phyloP scores from a whole-genome alignment of 208 protist genomes.

The Angomonas ambiguus region DNA sequence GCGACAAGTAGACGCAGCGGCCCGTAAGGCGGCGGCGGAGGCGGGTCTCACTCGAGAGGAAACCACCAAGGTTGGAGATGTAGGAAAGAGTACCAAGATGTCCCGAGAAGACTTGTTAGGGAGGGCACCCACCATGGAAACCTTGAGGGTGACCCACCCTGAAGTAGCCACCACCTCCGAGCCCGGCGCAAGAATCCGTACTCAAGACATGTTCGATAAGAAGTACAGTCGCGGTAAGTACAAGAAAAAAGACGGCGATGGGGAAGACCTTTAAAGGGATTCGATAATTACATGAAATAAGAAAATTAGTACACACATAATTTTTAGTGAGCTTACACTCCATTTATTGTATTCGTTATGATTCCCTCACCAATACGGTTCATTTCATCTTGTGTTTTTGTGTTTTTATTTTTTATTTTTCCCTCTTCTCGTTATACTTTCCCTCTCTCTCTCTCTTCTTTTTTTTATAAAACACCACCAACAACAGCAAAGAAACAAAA shows the following conservation, averaged over 20 bases:
- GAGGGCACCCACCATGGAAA: conserved; percentile 45
- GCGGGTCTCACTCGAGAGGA: not conserved
- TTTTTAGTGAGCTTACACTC: not conserved
- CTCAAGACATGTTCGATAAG: conserved; percentile 54
- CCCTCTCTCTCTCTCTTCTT: not conserved
- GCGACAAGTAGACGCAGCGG: conserved; percentile 64
- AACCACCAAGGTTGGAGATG: conserved; percentile 46
- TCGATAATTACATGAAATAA: not conserved
- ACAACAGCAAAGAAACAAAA: not conserved
- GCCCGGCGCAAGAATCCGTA: conserved; percentile 24
- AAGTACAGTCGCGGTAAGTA: conserved; percentile 57
- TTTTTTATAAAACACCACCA: not conserved
- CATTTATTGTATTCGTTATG: too few species aligned
- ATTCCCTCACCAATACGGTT: too few species aligned
- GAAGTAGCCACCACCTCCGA: conserved; percentile 36
- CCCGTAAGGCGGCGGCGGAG: conserved; percentile 20
- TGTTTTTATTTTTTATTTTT: not conserved
- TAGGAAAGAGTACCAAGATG: conserved; percentile 26
- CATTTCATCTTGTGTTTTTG: not conserved
- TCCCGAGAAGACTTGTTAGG: conserved; percentile 46
- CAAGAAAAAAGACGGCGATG: conserved; percentile 40
- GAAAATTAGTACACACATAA: not conserved
- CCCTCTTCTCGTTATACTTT: not conserved
- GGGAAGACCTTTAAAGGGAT: not conserved
- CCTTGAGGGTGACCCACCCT: conserved; percentile 51